A percentile compares a stretch with the other conserved stretches of the same genome.
phyloP scores from a whole-genome alignment of 1,139 yeast species.

The Diutina scorzettiae region DNA sequence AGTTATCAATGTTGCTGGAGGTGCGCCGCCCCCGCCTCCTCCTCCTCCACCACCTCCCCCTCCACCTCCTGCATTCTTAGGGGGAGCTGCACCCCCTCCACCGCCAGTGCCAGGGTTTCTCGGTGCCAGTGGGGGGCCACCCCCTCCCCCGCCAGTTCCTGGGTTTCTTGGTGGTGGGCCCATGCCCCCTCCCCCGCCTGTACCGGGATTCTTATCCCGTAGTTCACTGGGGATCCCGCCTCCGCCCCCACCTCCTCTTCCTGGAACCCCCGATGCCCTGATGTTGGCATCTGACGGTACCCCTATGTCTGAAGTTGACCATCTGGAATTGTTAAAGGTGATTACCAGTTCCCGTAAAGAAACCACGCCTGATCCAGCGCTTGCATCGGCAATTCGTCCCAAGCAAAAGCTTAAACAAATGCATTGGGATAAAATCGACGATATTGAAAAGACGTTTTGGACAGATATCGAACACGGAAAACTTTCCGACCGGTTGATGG shows the following conservation, averaged over 20 bases:
- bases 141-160: conserved; percentile 5
- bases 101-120: conserved; percentile 8
- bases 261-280: not conserved
- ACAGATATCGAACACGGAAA: conserved; percentile 37
- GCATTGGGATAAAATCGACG: conserved; percentile 85
- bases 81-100: conserved; percentile 10
- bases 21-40: not conserved
- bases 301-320: not conserved
- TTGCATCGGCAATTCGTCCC: conserved; percentile 28
- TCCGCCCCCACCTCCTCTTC: conserved; percentile 2
- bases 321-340: not conserved
- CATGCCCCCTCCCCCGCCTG: conserved; percentile 8
- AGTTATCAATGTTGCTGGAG: not conserved
- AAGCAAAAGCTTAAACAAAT: conserved; percentile 70
- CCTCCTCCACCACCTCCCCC: conserved; percentile 20
- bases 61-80: conserved; percentile 15
- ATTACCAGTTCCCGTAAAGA: not conserved
- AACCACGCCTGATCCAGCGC: not conserved
- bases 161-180: not conserved
- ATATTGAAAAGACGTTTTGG: conserved; percentile 76
- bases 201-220: not conserved
- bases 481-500: conserved; percentile 42
- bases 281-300: not conserved
- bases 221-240: not conserved
- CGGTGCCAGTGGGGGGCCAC: conserved; percentile 7